phyloP scores from a whole-genome alignment of 139 green algal species.

The Asterochloris erici region DNA sequence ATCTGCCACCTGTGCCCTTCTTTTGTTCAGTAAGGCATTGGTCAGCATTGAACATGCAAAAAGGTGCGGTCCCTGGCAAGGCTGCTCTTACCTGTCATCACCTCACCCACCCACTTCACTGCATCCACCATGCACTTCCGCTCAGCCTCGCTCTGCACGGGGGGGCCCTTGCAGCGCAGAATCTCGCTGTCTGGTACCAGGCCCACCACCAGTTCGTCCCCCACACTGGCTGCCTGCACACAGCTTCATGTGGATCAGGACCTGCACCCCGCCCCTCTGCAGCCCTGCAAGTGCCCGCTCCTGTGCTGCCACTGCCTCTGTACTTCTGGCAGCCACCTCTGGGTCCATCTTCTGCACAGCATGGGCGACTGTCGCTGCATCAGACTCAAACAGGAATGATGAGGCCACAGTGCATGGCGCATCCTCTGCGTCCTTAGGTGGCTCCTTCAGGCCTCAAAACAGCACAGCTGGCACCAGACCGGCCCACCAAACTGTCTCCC shows the following conservation, averaged over 20 bases:
- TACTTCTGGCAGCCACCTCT: not conserved
- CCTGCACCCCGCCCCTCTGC: not conserved
- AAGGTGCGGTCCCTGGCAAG: not conserved
- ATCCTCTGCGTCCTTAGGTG: too few relatives aligned
- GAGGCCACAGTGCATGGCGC: too few relatives aligned
- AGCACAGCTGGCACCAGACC: too few relatives aligned
- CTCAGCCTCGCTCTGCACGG: constrained; percentile 90
- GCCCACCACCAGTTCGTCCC: constrained; percentile 94
- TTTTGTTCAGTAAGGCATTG: too few relatives aligned
- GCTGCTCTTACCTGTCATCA: constrained; percentile 64
- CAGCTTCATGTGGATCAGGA: not conserved
- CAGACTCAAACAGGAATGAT: too few relatives aligned
- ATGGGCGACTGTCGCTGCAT: too few relatives aligned
- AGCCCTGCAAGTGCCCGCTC: too few relatives aligned
- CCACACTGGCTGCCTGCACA: constrained; percentile 70
- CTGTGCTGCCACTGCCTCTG: not conserved
- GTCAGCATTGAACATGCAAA: not conserved
- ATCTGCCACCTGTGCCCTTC: too few relatives aligned
- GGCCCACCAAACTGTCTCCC: too few relatives aligned
- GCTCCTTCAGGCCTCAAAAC: too few relatives aligned
- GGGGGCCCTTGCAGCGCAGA: constrained; percentile 83
- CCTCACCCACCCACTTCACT: constrained; percentile 98
- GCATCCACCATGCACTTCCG: constrained; percentile 79
- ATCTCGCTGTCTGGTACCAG: constrained; percentile 96
- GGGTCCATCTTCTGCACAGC: not conserved